Conservation (phyloP, 1,284 basidiomycete genomes). For the Ceratobasidium sp. region DNA sequence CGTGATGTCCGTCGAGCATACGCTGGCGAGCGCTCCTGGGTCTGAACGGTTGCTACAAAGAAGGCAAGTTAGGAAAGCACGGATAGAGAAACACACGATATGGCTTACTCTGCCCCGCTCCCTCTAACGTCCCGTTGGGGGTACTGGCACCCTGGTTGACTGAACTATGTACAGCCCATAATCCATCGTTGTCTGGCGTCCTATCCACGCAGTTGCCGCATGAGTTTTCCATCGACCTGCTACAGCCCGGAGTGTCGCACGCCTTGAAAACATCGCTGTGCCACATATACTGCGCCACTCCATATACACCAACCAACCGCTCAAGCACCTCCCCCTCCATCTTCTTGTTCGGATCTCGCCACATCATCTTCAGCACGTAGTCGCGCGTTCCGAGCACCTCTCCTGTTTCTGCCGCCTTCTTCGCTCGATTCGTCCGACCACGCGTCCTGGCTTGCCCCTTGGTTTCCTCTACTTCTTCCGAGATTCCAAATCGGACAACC, state of each 20-base stretch:
- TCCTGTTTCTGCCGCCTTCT: background rate
- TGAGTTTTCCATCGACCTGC: background rate
- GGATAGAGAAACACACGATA: too few relatives aligned
- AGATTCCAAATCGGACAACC: background rate
- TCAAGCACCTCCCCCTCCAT: constrained; percentile 24
- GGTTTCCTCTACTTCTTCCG: background rate
- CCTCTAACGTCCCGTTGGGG: background rate
- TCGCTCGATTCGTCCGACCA: background rate
- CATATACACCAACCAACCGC: constrained; percentile 8
- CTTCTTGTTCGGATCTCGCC: constrained; percentile 11
- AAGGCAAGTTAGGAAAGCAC: too few relatives aligned
- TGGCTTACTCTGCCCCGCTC: constrained; percentile 1
- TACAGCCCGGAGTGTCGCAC: background rate
- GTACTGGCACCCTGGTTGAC: background rate
- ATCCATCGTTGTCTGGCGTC: background rate
- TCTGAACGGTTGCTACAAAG: background rate
- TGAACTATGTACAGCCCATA: background rate
- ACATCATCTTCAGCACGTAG: constrained; percentile 33
- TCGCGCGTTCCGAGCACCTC: background rate
- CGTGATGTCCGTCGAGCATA: background rate
- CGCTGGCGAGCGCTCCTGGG: background rate
- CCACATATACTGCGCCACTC: constrained; percentile 13
- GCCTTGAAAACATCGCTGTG: background rate
- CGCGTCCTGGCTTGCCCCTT: background rate
- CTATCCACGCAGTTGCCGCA: constrained; percentile 3